Conservation (phyloP, 177 flowering plant genomes). For the Tripterygium wilfordii region DNA sequence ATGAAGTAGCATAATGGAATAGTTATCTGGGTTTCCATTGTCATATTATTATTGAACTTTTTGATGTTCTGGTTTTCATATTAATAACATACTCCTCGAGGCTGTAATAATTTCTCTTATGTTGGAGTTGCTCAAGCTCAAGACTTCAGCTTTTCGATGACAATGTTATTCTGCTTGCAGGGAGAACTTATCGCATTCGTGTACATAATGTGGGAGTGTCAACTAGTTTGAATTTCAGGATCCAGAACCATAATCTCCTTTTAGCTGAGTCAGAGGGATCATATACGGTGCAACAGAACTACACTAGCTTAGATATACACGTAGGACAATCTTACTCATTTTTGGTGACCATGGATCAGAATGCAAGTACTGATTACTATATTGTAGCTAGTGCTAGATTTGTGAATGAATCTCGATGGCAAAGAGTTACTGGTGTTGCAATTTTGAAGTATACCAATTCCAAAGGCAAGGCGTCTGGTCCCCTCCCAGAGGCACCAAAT, state of each 20-base stretch:
- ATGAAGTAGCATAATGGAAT: too few species aligned
- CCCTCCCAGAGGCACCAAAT: slow-evolving; percentile 75
- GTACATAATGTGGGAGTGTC: slow-evolving; percentile 88
- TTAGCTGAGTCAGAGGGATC: slow-evolving; percentile 87
- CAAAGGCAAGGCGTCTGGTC: slow-evolving; percentile 70
- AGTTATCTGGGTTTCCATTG: too few species aligned
- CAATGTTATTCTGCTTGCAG: slow-evolving; percentile 42
- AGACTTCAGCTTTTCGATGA: background rate
- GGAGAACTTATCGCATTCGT: slow-evolving; percentile 84
- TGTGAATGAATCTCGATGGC: slow-evolving; percentile 78
- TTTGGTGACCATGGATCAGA: slow-evolving; percentile 85
- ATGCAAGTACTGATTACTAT: slow-evolving; percentile 87
- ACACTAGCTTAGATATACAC: slow-evolving; percentile 83
- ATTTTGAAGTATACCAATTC: slow-evolving; percentile 78
- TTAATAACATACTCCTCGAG: too few species aligned
- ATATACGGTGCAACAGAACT: slow-evolving; percentile 88
- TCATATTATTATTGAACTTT: too few species aligned
- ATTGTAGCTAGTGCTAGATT: slow-evolving; percentile 91
- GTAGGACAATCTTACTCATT: slow-evolving; percentile 95
- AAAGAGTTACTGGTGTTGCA: slow-evolving; percentile 84
- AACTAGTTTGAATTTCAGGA: slow-evolving; percentile 90
- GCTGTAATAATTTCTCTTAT: too few species aligned
- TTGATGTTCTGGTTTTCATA: too few species aligned
- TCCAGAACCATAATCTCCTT: slow-evolving; percentile 74
- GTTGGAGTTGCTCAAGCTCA: too few species aligned